These are phyloP conservation scores for Geosmithia morbida DNA, from an alignment of 2,329 filamentous ascomycete species.

Conservation along the genomic window DNA sequence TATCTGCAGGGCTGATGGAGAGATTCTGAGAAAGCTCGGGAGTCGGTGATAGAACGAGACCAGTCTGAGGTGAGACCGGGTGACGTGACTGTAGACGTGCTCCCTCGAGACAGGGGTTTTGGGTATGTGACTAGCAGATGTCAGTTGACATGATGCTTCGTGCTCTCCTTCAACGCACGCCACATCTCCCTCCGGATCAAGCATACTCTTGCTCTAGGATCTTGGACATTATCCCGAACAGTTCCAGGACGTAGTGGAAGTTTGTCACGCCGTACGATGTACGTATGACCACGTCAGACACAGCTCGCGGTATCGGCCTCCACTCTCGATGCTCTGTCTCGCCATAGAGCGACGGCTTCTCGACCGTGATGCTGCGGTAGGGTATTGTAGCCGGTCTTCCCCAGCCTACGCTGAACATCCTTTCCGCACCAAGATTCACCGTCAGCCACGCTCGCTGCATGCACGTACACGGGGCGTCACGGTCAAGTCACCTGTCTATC, in stretches of 20 bases:
- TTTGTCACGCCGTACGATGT: not conserved
- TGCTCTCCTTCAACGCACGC: too few relatives aligned
- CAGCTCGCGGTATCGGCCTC: too few relatives aligned
- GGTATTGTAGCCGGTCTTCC: conserved; percentile 2
- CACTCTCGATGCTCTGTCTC: too few relatives aligned
- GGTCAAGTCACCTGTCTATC: not conserved
- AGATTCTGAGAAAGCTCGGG: conserved; percentile 4
- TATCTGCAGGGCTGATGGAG: conserved; percentile 3
- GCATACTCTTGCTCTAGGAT: not conserved
- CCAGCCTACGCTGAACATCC: conserved; percentile 10
- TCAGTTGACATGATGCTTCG: too few relatives aligned
- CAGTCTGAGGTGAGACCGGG: conserved; percentile 6
- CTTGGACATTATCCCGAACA: not conserved
- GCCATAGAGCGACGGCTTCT: not conserved
- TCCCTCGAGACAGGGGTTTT: too few relatives aligned
- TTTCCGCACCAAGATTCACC: conserved; percentile 10
- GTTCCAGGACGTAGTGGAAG: too few relatives aligned
- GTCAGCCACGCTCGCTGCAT: not conserved
- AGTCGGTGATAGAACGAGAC: conserved; percentile 4
- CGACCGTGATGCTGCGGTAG: not conserved
- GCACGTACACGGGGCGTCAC: not conserved
- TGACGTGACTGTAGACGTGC: conserved; percentile 3
- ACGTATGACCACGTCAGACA: not conserved
- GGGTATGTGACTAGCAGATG: too few relatives aligned
- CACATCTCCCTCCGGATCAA: conserved; percentile 4